Evolutionary conservation across 2,329 filamentous ascomycete genomes (phyloP), one percentile per base, ranked within the genome.

Genomic region (Alternaria alternata): DNA sequence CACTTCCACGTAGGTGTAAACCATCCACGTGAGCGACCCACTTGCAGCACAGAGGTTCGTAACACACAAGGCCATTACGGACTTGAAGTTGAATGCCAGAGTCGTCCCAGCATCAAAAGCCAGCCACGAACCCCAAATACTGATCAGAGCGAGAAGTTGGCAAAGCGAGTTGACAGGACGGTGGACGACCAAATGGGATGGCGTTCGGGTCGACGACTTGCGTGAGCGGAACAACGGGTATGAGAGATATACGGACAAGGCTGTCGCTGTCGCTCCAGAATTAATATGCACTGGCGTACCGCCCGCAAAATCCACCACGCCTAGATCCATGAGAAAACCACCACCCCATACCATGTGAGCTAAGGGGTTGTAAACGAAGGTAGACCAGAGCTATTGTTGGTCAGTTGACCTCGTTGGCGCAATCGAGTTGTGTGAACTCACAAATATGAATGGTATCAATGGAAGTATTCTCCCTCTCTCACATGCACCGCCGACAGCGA

Each of bases 111-210:
- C 83, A 57, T 84, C 82, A 64, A 84, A 85, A 18, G 83, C 82
- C 7, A 84, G 73, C 82, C 82, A 85, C 1, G 81, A 81, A 30
- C 82, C 82, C 82, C 82, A 85, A 57, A 84, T 84, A 55, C 81
- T 82, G 54, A 84, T 80, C 69, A 84, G 72, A 3, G 82, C 79
- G 5, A 84, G 68, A 4, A 85, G 70, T 58, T 85, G 82, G 60
- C 78, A 82, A 42, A 84, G 77, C 5, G 81, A 80, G 61, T 84
- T 84, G 32, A 83, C 81, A 0, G 82, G 82, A 4, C 80, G 76
- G 61, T 84, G 82, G 16, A 85, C 74, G 16, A 78, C 77, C 28
- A 84, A 74, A 62, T 84, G 82, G 1, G 78, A 78, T 2, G 83
- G 83, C 2, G 82, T 84, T 9, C 83, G 78, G 6, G 69, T 69